Evolutionary conservation across 108 stramenopile species (phyloP), one percentile per base, ranked within the genome.

Genomic region (Chaetoceros muelleri): DNA sequence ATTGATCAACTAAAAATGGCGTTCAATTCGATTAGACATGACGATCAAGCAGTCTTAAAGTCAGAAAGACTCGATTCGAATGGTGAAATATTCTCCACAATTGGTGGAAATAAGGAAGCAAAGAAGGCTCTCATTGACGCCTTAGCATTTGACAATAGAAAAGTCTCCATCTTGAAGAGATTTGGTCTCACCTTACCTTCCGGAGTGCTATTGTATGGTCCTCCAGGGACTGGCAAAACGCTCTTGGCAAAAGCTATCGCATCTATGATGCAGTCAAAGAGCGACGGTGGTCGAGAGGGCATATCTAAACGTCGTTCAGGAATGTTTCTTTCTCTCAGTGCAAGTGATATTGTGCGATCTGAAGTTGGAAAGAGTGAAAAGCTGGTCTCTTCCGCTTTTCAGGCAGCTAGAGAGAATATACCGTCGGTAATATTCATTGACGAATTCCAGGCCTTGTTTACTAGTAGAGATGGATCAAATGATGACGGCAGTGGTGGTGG

Each of bases 151-250:
- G 79, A 84, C 58, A 72, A 73, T 25, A 58, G 27, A 17, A 82
- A 78, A 49, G 57, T 76, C 28, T 48, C 46, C 0, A 53, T 80
- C 26, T 52, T 86, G 16, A 48, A 56, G 0, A 49, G 28, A 30
- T 82, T 86, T 68, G 83, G 83, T 13, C 24, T 90, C 22, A 55
- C 70, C 8, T 55, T 82, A 19, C 89, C 89, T 1, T 75, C 66
- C 10, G 89, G 85, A 24, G 71, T 90, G n/a, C 54, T 90, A 0
- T 61, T 90, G 0, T 90, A 80, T 64, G 88, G 88, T 1, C 82
- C 87, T 49, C 84, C 84, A 3, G 84, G 84, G 18, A 74, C 78
- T n/a, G 88, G 88, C n/a, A 90, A 90, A 59, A 90, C 88, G 0
- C 44, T 90, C 8, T 55, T 90, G 52, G 88, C 88, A n/a, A 76